Evolutionary conservation across 2,329 filamentous ascomycete species (phyloP), one percentile per base, ranked within the genome.

Genomic region (Colletotrichum godetiae): DNA sequence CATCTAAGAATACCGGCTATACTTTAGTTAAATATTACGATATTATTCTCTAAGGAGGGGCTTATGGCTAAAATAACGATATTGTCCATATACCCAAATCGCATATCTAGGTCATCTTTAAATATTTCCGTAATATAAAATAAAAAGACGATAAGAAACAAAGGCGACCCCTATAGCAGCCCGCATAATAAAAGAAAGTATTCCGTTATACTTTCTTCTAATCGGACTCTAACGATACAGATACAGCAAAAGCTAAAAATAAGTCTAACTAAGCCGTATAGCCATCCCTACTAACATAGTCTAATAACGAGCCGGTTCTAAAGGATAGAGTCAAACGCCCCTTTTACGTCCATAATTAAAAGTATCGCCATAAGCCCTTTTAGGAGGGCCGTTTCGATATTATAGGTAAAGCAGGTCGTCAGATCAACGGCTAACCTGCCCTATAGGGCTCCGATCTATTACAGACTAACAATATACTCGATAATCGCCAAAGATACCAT

Each of bases 301-400:
- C 66, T 12, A 12, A 52, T 10, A 5, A 69, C 19, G 5, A 73
- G 60, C 19, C 66, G 15, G 11, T 53, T 55, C 4, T n/a, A 15
- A 4, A 73, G 66, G 22, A 66, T 29, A 5, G 53, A 33, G 66
- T 73, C 46, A 46, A 73, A 73, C 10, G 60, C 59, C 5, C 71
- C 71, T 33, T 69, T 37, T 7, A 73, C 60, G 55, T 73, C 71
- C 19, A 69, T 55, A 3, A 53, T 73, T 2, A 65, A 29, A 12
- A 73, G 35, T 12, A 52, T 64, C 8, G 56, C 60, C 27, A 7
- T 55, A 4, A 58, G 27, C 19, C 58, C 27, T 19, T 72, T 56
- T 5, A 29, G n/a, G 8, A 73, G 56, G 19, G 71, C 59, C 55
- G 31, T 35, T 37, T 73, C 67, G 10, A 69, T 63, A 12, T 73